phyloP scores from a whole-genome alignment of 2,329 filamentous ascomycete genomes.

The Colletotrichum sp. region DNA sequence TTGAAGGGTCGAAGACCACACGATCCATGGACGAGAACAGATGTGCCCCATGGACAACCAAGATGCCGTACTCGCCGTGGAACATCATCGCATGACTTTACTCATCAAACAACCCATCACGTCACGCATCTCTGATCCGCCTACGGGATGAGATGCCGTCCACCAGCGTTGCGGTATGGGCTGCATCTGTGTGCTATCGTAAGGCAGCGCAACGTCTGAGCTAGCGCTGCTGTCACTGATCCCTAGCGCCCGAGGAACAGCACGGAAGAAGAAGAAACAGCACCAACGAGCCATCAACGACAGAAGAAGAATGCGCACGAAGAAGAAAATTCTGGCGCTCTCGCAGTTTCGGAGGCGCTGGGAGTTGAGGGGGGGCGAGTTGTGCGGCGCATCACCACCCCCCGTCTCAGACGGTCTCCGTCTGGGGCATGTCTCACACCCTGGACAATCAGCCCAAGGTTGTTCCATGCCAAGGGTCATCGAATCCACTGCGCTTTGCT shows the following conservation, averaged over 20 bases:
- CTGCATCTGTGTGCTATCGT: background rate
- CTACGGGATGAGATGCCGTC: background rate
- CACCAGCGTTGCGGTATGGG: background rate
- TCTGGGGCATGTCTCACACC: constrained; percentile 33
- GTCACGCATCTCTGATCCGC: background rate
- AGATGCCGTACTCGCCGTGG: background rate
- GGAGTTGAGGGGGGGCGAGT: background rate
- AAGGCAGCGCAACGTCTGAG: background rate
- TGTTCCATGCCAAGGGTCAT: background rate
- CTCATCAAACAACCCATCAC: constrained; percentile 10
- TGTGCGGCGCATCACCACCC: background rate
- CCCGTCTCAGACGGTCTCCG: constrained; percentile 29
- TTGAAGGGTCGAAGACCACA: background rate
- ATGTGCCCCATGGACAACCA: background rate
- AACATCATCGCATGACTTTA: constrained; percentile 6
- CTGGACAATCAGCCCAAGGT: constrained; percentile 7
- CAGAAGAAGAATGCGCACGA: background rate
- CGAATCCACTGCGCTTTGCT: constrained; percentile 14
- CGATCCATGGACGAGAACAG: background rate
- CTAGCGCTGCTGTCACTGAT: background rate
- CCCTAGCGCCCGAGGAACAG: background rate
- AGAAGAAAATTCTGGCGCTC: background rate
- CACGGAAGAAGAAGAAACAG: background rate
- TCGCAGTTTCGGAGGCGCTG: constrained; percentile 15
- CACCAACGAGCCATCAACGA: background rate